Conservation (phyloP, 208 protist species). For the Acanthamoeba rhysodes region DNA sequence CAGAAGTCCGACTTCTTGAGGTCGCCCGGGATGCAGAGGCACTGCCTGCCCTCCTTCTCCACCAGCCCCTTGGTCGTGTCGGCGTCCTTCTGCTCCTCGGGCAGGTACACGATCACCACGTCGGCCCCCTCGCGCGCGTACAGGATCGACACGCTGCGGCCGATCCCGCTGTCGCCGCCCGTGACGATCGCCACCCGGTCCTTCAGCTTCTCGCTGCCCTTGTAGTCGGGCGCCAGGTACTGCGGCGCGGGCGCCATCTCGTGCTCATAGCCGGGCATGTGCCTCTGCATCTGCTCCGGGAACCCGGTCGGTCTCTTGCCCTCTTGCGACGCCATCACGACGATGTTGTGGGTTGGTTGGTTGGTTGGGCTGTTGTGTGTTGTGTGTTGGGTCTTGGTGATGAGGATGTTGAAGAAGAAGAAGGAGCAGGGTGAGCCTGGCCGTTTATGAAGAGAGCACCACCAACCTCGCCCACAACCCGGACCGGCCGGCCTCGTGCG, state of each 20-base stretch:
- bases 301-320: neutral
- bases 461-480: too few relatives aligned
- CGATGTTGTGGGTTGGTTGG: neutral
- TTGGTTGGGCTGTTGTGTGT: neutral
- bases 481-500: neutral
- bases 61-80: constrained; percentile 82
- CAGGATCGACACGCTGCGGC: constrained; percentile 81
- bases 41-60: constrained; percentile 81
- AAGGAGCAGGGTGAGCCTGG: too few relatives aligned
- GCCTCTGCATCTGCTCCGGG: constrained; percentile 27
- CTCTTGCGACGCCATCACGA: neutral
- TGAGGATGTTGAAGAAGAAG: too few relatives aligned
- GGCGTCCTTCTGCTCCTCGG: constrained; percentile 80
- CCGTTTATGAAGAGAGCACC: too few relatives aligned
- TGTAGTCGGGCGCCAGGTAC: constrained; percentile 67
- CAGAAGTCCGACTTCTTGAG: constrained; percentile 79
- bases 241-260: constrained; percentile 21
- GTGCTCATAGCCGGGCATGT: constrained; percentile 49
- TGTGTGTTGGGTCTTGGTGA: neutral
- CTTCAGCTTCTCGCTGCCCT: constrained; percentile 69
- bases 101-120: constrained; percentile 84
- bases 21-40: constrained; percentile 79
- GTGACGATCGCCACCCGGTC: constrained; percentile 83
- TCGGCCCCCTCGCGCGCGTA: constrained; percentile 86
- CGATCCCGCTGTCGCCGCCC: constrained; percentile 88